phyloP scores from a whole-genome alignment of 805 yeast genomes.

The Grigorovia transvaalensis region DNA sequence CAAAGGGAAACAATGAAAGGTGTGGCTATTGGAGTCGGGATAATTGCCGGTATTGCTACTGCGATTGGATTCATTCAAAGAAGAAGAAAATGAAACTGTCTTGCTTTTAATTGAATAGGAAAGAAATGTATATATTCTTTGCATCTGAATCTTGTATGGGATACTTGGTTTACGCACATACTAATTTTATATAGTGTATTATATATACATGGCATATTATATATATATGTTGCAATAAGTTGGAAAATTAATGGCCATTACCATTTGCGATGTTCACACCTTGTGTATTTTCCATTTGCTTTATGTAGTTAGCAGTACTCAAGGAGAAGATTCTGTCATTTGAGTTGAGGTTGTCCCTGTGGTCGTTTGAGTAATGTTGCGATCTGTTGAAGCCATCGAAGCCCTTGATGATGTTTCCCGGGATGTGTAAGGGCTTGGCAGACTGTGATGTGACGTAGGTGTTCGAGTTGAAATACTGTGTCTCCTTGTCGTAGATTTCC shows the following conservation, averaged over 20 bases:
- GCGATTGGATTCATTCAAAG: slow-evolving; percentile 20
- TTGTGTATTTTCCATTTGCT: slow-evolving; percentile 28
- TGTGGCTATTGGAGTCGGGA: slow-evolving; percentile 76
- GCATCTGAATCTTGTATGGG: neutral
- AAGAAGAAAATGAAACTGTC: slow-evolving; percentile 6
- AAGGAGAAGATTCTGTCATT: slow-evolving; percentile 75
- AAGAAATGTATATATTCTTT: neutral
- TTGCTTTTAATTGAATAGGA: neutral
- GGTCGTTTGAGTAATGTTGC: slow-evolving; percentile 16
- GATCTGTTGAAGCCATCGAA: slow-evolving; percentile 67
- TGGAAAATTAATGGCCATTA: neutral
- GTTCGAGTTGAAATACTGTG: slow-evolving; percentile 61
- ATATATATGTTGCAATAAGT: no score
- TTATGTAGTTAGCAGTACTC: slow-evolving; percentile 60
- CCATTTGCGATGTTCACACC: neutral
- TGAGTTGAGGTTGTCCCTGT: neutral
- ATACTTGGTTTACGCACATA: no score
- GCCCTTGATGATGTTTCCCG: slow-evolving; percentile 77
- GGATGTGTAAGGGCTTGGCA: slow-evolving; percentile 3
- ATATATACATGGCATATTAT: no score
- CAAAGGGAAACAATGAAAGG: slow-evolving; percentile 86
- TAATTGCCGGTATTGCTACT: slow-evolving; percentile 76
- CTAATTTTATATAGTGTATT: no score
- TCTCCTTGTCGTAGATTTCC: slow-evolving; percentile 66
- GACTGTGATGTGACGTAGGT: slow-evolving; percentile 24